phyloP scores from a whole-genome alignment of 2,329 filamentous ascomycete genomes.

The Ophiocordyceps sinensis region DNA sequence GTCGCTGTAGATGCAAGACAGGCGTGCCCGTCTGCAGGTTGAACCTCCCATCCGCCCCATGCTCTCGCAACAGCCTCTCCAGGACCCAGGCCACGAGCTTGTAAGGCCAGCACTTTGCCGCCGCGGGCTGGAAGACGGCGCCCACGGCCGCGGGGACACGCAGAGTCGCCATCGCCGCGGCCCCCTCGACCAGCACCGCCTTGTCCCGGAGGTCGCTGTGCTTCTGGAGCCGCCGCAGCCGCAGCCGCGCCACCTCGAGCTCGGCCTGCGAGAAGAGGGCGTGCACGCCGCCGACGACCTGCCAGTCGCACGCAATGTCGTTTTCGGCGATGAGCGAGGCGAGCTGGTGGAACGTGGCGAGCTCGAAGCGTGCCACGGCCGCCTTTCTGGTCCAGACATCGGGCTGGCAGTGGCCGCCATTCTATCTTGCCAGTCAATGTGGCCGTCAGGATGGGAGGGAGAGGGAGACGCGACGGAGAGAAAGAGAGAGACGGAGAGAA shows the following conservation, averaged over 20 bases:
- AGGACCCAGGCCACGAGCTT: constrained; percentile 65
- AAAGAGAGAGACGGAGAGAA: too few relatives aligned
- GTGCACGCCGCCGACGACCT: constrained; percentile 46
- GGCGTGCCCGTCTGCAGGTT: constrained; percentile 67
- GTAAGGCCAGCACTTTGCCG: constrained; percentile 68
- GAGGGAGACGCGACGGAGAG: too few relatives aligned
- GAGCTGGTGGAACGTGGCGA: constrained; percentile 51
- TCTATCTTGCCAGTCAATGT: constrained; percentile 21
- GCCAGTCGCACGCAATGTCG: constrained; percentile 56
- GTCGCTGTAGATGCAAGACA: constrained; percentile 33
- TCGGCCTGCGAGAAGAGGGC: constrained; percentile 42
- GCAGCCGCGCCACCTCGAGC: constrained; percentile 33
- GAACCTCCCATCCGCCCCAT: constrained; percentile 21
- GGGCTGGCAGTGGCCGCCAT: constrained; percentile 64
- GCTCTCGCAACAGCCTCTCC: constrained; percentile 32
- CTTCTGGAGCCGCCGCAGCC: constrained; percentile 34
- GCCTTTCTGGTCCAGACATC: constrained; percentile 46
- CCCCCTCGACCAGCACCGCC: constrained; percentile 21
- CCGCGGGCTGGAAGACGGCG: constrained; percentile 48
- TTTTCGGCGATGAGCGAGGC: constrained; percentile 40
- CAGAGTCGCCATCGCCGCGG: constrained; percentile 30
- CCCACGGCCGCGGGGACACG: constrained; percentile 43
- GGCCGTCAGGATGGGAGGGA: too few relatives aligned
- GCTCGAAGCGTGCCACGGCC: constrained; percentile 55
- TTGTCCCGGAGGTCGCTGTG: constrained; percentile 43